Evolutionary conservation across 306 rosid species (phyloP), one percentile per base, ranked within the genome.

Genomic region (Betula pendula): DNA sequence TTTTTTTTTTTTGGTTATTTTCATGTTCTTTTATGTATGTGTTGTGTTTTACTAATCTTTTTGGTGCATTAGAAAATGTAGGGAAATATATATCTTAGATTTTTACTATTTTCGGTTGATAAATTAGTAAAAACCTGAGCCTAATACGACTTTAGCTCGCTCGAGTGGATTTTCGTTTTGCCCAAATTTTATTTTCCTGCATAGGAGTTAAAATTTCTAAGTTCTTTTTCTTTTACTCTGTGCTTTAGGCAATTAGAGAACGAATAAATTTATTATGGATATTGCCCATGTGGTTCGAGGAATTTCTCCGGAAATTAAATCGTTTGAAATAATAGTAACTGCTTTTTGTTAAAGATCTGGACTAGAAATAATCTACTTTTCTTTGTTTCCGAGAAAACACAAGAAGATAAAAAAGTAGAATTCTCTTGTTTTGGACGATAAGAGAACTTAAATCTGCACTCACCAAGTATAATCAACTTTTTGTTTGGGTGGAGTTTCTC

Each of bases 1-100:
- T 50, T 68, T 6, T 24, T 63, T 24, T 63, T 70, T 19, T n/a
- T 33, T 50, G 62, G 10, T 24, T 2, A 10, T 42, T 58, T 35
- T 73, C 19, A n/a, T n/a, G 16, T 20, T 3, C 42, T 82, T 13
- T 31, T 1, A 10, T 27, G 6, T 66, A 33, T 42, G 27, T 10
- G 27, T 7, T 6, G 3, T 77, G 44, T 17, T 62, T 29, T 29
- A 29, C 33, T 17, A 52, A 40, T 48, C 4, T 33, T 58, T 62
- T 75, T 83, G 50, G 42, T 49, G 29, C 63, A 3, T 69, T 12
- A 66, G 76, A 44, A 24, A 58, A 43, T 17, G 27, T 42, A 50
- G 5, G 10, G 24, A n/a, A n/a, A n/a, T n/a, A 24, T 20, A 9
- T 20, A 3, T 25, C 25, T 55, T 12, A 55, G 63, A 56, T 56